phyloP scores from a whole-genome alignment of 257 asterid genomes.

The Cruciata laevipes region DNA sequence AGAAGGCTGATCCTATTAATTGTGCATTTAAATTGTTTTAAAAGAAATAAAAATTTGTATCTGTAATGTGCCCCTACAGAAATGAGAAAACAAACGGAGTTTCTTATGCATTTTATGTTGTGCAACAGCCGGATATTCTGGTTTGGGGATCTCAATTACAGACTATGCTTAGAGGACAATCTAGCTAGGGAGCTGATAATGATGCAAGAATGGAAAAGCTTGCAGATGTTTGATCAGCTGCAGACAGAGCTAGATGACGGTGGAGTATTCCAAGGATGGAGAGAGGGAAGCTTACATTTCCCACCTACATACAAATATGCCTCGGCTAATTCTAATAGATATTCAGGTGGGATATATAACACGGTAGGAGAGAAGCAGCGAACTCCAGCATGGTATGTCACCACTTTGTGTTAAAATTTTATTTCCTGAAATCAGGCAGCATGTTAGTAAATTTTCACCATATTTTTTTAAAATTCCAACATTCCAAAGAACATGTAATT shows the following conservation, averaged over 20 bases:
- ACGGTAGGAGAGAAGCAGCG: slow-evolving; percentile 86
- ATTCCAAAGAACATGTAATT: too few species aligned
- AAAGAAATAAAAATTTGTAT: too few species aligned
- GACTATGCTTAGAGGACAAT: slow-evolving; percentile 71
- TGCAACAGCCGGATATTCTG: slow-evolving; percentile 80
- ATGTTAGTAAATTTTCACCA: not conserved
- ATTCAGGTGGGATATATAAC: slow-evolving; percentile 72
- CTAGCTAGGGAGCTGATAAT: slow-evolving; percentile 65
- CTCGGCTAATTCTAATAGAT: slow-evolving; percentile 59
- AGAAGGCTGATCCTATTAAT: too few species aligned
- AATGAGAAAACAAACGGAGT: not conserved
- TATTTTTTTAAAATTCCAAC: not conserved
- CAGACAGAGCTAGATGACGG: slow-evolving; percentile 62
- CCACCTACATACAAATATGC: slow-evolving; percentile 92
- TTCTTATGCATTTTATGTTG: slow-evolving; percentile 24
- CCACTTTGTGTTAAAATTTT: slow-evolving; percentile 12
- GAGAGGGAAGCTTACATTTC: slow-evolving; percentile 77
- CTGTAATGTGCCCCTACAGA: not conserved
- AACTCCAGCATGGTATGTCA: slow-evolving; percentile 89
- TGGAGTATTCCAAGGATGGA: slow-evolving; percentile 90
- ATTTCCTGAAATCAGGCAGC: not conserved
- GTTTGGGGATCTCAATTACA: slow-evolving; percentile 99
- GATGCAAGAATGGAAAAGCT: slow-evolving; percentile 62
- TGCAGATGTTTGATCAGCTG: slow-evolving; percentile 77
- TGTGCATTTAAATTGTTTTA: not conserved